Evolutionary conservation across 352 stramenopile species (phyloP).

Genomic region (Phytopythium mirpurense): DNA sequence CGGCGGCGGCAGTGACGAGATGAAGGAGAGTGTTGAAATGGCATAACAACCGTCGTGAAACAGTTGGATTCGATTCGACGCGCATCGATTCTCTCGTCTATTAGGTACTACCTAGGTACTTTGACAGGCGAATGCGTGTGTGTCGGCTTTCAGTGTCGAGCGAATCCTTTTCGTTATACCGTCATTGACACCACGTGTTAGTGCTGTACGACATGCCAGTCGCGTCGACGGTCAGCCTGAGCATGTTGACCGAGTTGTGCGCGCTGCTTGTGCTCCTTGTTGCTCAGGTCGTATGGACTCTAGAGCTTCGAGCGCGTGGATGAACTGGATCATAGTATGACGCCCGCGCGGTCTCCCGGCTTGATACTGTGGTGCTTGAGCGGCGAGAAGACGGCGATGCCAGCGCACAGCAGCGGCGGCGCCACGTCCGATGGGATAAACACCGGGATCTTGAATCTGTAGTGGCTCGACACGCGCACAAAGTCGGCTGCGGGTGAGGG

Average conservation of each 20-base stretch:
- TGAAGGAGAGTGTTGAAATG: too few species aligned
- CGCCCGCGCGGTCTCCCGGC: slow-evolving; percentile 43
- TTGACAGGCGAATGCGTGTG: too few species aligned
- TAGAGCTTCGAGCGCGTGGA: slow-evolving; percentile 49
- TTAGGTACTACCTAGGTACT: too few species aligned
- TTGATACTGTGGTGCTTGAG: slow-evolving; percentile 46
- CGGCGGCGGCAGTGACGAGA: too few species aligned
- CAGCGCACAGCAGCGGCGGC: slow-evolving; percentile 77
- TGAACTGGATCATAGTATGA: slow-evolving; percentile 80
- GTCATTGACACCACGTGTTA: slow-evolving; percentile 38
- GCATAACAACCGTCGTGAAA: too few species aligned
- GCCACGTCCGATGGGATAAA: slow-evolving; percentile 39
- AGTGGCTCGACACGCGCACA: slow-evolving; percentile 60
- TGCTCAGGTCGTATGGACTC: slow-evolving; percentile 41
- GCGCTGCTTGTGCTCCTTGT: slow-evolving; percentile 43
- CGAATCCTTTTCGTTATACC: slow-evolving; percentile 26
- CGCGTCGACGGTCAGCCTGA: slow-evolving; percentile 63
- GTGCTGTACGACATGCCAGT: slow-evolving; percentile 34
- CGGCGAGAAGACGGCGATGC: slow-evolving; percentile 75
- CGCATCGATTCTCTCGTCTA: too few species aligned
- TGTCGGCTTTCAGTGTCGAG: too few species aligned
- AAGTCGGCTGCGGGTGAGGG: too few species aligned
- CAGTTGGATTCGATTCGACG: too few species aligned
- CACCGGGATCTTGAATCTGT: slow-evolving; percentile 71
- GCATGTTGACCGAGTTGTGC: slow-evolving; percentile 36